Percentiles rank a stretch among this genome's conserved stretches.
These are phyloP conservation scores for Chrysophaeum taylorii DNA, from an alignment of 352 stramenopile genomes.

Conservation along the genomic window DNA sequence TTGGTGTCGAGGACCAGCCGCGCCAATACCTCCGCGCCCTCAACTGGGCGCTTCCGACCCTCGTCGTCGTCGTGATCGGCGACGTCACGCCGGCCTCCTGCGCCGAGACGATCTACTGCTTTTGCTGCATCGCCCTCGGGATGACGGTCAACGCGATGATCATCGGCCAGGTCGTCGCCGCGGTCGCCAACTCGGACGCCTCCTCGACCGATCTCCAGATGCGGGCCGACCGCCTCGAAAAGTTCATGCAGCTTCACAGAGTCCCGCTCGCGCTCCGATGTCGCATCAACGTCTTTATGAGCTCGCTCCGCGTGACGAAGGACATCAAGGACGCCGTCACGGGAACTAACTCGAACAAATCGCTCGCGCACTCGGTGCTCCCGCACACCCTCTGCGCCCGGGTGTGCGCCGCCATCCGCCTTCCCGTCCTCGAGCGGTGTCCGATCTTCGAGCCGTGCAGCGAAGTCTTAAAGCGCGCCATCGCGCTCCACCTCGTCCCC, in stretches of 20 bases:
- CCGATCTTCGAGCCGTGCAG: constrained; percentile 46
- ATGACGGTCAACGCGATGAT: constrained; percentile 50
- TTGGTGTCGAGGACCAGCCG: constrained; percentile 14
- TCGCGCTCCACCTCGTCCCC: constrained; percentile 37
- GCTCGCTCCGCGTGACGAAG: constrained; percentile 28
- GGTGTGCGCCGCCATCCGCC: constrained; percentile 29
- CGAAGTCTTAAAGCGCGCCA: constrained; percentile 37
- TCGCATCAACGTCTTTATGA: constrained; percentile 38
- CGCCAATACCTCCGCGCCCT: constrained; percentile 43
- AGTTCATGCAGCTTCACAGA: constrained; percentile 40
- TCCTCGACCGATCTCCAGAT: constrained; percentile 36
- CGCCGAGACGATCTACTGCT: constrained; percentile 47
- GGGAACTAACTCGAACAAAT: neutral
- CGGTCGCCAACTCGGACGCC: constrained; percentile 44
- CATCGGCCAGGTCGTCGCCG: constrained; percentile 48
- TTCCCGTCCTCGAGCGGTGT: constrained; percentile 32
- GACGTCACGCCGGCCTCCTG: constrained; percentile 44
- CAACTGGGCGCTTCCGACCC: constrained; percentile 52
- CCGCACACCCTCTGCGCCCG: constrained; percentile 38
- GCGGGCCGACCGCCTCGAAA: constrained; percentile 42
- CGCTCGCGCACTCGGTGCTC: constrained; percentile 15
- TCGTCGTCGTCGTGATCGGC: constrained; percentile 51
- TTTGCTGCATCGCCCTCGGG: constrained; percentile 45
- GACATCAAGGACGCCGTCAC: neutral
- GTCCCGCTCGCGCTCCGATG: constrained; percentile 29